Evolutionary conservation across 1,284 basidiomycete species (phyloP).

Genomic region (Cutaneotrichosporon cutaneum): DNA sequence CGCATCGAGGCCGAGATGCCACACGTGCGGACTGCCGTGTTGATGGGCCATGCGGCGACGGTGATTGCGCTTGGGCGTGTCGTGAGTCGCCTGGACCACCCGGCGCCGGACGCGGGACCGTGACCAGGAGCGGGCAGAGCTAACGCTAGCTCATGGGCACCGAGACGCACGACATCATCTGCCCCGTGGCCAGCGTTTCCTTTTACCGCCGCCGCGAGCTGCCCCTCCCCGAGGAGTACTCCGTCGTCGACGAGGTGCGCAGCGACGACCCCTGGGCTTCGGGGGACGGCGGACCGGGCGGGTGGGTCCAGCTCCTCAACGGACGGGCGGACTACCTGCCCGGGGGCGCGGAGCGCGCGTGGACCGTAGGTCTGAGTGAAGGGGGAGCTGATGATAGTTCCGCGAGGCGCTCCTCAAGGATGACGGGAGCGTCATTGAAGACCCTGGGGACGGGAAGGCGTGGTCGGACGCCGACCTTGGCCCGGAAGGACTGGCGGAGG

Average conservation of each 20-base stretch:
- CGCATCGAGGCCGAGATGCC: slow-evolving; percentile 40
- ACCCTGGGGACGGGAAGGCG: too few species aligned
- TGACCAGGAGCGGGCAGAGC: neutral
- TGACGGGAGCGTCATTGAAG: too few species aligned
- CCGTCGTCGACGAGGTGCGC: slow-evolving; percentile 21
- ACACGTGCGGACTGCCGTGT: slow-evolving; percentile 47
- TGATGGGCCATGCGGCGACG: slow-evolving; percentile 57
- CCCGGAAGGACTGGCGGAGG: too few species aligned
- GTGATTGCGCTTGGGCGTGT: slow-evolving; percentile 51
- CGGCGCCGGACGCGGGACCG: too few species aligned
- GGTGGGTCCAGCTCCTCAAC: slow-evolving; percentile 28
- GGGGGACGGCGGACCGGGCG: neutral
- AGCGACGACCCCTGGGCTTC: slow-evolving; percentile 38
- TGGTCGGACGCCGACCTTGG: too few species aligned
- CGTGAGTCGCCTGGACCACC: slow-evolving; percentile 42
- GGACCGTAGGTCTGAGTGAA: slow-evolving; percentile 42
- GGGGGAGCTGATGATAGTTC: slow-evolving; percentile 37
- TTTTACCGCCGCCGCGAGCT: slow-evolving; percentile 30
- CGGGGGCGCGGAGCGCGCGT: slow-evolving; percentile 50
- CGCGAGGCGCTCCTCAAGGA: neutral
- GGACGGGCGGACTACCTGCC: slow-evolving; percentile 48
- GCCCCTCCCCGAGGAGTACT: neutral
- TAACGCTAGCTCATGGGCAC: slow-evolving; percentile 18
- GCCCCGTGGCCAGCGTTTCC: slow-evolving; percentile 46
- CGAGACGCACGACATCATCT: slow-evolving; percentile 33